A percentile compares a stretch with the other conserved stretches of the same genome.
Evolutionary conservation across 306 rosid genomes (phyloP).

Genomic region (Vigna nakashimae): DNA sequence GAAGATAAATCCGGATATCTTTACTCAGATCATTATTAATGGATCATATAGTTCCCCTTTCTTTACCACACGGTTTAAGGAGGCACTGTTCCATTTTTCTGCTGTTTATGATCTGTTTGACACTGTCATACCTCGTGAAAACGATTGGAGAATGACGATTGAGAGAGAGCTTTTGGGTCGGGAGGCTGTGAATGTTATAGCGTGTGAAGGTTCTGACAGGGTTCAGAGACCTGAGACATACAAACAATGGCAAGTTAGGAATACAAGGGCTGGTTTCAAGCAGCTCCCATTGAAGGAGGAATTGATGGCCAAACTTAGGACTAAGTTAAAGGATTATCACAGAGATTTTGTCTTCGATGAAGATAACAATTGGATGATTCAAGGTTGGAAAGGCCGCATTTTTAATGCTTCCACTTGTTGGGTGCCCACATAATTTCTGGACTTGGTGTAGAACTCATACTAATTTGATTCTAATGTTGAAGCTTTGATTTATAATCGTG

Average conservation of each 20-base stretch:
- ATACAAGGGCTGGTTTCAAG: slow-evolving; percentile 67
- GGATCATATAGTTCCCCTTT: slow-evolving; percentile 75
- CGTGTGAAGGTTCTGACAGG: slow-evolving; percentile 79
- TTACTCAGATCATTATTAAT: slow-evolving; percentile 52
- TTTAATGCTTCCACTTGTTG: slow-evolving; percentile 27
- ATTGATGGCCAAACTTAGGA: slow-evolving; percentile 47
- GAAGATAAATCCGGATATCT: slow-evolving; percentile 74
- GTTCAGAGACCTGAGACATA: slow-evolving; percentile 83
- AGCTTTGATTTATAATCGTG: neutral
- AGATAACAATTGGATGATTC: slow-evolving; percentile 74
- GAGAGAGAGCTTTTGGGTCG: slow-evolving; percentile 70
- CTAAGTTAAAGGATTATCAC: slow-evolving; percentile 56
- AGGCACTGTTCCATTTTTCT: slow-evolving; percentile 76
- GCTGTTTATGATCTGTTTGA: slow-evolving; percentile 66
- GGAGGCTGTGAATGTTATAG: slow-evolving; percentile 73
- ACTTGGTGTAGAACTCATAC: neutral
- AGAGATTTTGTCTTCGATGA: slow-evolving; percentile 68
- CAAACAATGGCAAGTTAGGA: slow-evolving; percentile 71
- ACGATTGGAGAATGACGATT: slow-evolving; percentile 54
- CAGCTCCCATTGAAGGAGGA: slow-evolving; percentile 58
- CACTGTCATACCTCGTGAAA: slow-evolving; percentile 53
- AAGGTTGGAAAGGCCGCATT: slow-evolving; percentile 87
- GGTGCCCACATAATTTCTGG: neutral
- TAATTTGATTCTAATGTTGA: neutral
- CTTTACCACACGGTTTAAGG: slow-evolving; percentile 75